Conservation (phyloP, 2,329 filamentous ascomycete species). For the Sclerotinia subarctica region DNA sequence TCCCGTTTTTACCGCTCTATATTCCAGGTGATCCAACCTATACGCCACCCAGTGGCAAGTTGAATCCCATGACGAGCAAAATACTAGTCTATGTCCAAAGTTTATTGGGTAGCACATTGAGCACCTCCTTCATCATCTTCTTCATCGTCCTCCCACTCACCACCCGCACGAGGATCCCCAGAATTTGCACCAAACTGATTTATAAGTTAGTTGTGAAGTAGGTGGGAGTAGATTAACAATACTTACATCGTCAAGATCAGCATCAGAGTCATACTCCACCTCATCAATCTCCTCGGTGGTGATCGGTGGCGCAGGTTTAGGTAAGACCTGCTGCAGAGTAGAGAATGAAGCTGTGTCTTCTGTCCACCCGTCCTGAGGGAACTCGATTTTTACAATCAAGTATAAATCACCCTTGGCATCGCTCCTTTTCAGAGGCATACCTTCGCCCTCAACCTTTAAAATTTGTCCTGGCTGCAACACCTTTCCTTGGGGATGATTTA, state of each 20-base stretch:
- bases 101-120: constrained; percentile 54
- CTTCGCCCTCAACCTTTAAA: constrained; percentile 82
- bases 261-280: constrained; percentile 80
- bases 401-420: constrained; percentile 85
- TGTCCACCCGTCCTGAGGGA: constrained; percentile 85
- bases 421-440: constrained; percentile 88
- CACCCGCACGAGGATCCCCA: constrained; percentile 62
- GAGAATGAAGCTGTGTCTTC: constrained; percentile 67
- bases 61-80: background rate
- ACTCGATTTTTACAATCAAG: constrained; percentile 78
- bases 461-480: constrained; percentile 80
- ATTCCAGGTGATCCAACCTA: background rate
- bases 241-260: constrained; percentile 73
- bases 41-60: constrained; percentile 1
- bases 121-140: constrained; percentile 58
- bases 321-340: constrained; percentile 71
- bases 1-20: constrained; percentile 18
- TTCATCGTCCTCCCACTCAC: constrained; percentile 69
- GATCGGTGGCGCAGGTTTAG: constrained; percentile 57
- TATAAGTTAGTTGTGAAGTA: constrained; percentile 33
- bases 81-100: constrained; percentile 3
- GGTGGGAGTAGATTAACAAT: constrained; percentile 8
- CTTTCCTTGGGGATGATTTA: constrained; percentile 77
- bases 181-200: constrained; percentile 67
- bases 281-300: constrained; percentile 72